Percentiles rank a stretch among this genome's conserved stretches.
Conservation (phyloP, 2,329 filamentous ascomycete genomes). For the Aspergillus brasiliensis region DNA sequence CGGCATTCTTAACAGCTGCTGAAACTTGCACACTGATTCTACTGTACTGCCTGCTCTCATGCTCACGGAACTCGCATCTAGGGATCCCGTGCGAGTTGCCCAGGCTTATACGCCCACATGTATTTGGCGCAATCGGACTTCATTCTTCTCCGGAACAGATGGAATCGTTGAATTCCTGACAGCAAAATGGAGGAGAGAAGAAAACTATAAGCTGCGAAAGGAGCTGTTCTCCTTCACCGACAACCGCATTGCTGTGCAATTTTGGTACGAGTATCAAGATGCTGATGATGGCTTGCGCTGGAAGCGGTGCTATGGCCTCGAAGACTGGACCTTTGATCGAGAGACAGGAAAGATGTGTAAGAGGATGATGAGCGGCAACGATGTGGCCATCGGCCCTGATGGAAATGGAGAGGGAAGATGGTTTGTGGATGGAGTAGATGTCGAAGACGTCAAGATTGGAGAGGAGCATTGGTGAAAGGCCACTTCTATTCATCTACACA, state of each 20-base stretch:
- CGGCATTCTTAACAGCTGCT: neutral
- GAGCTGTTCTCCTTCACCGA: conserved; percentile 78
- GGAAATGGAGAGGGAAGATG: conserved; percentile 48
- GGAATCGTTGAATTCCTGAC: conserved; percentile 69
- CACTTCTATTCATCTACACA: neutral
- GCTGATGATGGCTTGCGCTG: conserved; percentile 64
- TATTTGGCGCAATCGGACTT: conserved; percentile 77
- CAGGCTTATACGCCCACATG: conserved; percentile 74
- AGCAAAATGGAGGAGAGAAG: conserved; percentile 73
- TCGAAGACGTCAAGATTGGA: conserved; percentile 41
- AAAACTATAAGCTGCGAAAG: conserved; percentile 74
- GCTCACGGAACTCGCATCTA: conserved; percentile 33
- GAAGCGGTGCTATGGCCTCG: conserved; percentile 83
- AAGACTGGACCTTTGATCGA: conserved; percentile 52
- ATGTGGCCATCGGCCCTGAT: conserved; percentile 44
- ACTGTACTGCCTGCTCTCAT: neutral
- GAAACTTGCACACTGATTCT: neutral
- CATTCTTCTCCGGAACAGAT: conserved; percentile 69
- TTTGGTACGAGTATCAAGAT: conserved; percentile 85
- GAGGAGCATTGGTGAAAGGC: conserved; percentile 38
- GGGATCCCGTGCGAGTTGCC: conserved; percentile 66
- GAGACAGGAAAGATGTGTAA: conserved; percentile 49
- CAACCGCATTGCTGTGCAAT: conserved; percentile 82
- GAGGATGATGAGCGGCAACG: conserved; percentile 53
- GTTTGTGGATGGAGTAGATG: conserved; percentile 48